Conservation (phyloP, 1,139 yeast species). For the Zygosaccharomyces sapae region DNA sequence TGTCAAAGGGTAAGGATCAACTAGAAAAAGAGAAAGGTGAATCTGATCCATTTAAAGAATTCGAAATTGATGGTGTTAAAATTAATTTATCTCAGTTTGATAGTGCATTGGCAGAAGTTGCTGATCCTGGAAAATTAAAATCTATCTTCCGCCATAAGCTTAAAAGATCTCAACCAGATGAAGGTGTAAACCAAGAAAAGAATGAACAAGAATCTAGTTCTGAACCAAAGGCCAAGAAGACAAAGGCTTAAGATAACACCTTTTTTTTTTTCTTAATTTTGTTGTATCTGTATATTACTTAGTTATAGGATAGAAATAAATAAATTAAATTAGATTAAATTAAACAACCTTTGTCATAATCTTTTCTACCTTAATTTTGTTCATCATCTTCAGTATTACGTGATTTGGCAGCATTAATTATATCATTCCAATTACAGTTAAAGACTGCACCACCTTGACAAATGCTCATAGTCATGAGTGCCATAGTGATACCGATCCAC, state of each 20-base stretch:
- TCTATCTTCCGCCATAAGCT: slow-evolving; percentile 40
- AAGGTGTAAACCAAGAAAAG: slow-evolving; percentile 14
- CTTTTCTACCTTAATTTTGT: slow-evolving; percentile 1
- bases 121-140: slow-evolving; percentile 56
- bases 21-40: slow-evolving; percentile 34
- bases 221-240: slow-evolving; percentile 24
- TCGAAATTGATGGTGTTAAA: slow-evolving; percentile 40
- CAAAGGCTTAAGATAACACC: slow-evolving; percentile 19
- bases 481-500: slow-evolving; percentile 81
- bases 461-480: slow-evolving; percentile 62
- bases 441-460: slow-evolving; percentile 49
- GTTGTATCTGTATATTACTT: slow-evolving; percentile 3
- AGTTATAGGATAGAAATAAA: slow-evolving; percentile 6
- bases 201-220: slow-evolving; percentile 16
- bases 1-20: slow-evolving; percentile 35
- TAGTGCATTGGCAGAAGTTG: slow-evolving; percentile 74
- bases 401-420: slow-evolving; percentile 35
- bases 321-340: slow-evolving; percentile 1
- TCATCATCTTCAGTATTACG: slow-evolving; percentile 47
- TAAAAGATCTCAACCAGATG: slow-evolving; percentile 30
- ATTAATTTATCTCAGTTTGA: slow-evolving; percentile 60
- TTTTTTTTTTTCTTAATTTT: neutral
- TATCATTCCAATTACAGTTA: slow-evolving; percentile 38
- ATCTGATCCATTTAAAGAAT: slow-evolving; percentile 34
- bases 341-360: neutral